phyloP scores from a whole-genome alignment of 169 alveolate species.

The Cardiosporidium cionae region DNA sequence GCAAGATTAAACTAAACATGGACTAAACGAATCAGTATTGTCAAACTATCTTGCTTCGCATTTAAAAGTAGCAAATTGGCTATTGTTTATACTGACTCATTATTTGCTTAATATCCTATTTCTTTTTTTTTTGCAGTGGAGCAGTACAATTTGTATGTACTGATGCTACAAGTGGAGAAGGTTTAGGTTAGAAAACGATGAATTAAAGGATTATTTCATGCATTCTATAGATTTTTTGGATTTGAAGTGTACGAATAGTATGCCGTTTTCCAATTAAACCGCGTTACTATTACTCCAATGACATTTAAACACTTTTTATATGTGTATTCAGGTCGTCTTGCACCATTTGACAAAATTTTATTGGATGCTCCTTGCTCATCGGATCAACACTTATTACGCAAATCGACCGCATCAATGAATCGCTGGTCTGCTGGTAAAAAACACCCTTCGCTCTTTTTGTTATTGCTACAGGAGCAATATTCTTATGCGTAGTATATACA shows the following conservation, averaged over 20 bases:
- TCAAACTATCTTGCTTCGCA: too few relatives aligned
- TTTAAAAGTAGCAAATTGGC: too few relatives aligned
- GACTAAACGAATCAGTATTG: too few relatives aligned
- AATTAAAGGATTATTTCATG: background rate
- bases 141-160: background rate
- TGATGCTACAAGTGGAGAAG: background rate
- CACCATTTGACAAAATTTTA: conserved; percentile 28
- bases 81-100: too few relatives aligned
- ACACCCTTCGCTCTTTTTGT: background rate
- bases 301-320: background rate
- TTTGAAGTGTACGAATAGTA: background rate
- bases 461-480: background rate
- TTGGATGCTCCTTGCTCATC: conserved; percentile 57
- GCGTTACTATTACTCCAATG: too few relatives aligned
- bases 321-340: conserved; percentile 23
- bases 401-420: conserved; percentile 4
- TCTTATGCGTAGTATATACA: background rate
- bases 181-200: background rate
- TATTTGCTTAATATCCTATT: too few relatives aligned
- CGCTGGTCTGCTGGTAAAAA: conserved; percentile 20
- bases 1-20: too few relatives aligned
- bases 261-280: too few relatives aligned
- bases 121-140: too few relatives aligned
- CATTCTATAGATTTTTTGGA: background rate
- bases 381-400: conserved; percentile 40